phyloP scores from a whole-genome alignment of 1,139 yeast genomes.

The Yamadazyma diddensiae region DNA sequence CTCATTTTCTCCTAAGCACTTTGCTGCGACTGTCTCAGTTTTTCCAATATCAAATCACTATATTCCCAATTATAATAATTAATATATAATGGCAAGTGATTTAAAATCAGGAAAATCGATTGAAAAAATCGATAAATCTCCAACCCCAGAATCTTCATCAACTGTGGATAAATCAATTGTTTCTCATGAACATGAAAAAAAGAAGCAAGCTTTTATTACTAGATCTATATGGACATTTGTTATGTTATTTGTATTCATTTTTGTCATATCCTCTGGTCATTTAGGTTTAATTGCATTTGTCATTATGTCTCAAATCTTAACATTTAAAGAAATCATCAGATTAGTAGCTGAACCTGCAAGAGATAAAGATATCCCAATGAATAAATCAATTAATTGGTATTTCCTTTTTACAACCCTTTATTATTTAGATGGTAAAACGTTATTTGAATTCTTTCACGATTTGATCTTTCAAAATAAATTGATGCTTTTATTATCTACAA shows the following conservation, averaged over 20 bases:
- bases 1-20: too few relatives aligned
- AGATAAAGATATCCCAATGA: conserved; percentile 78
- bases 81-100: neutral
- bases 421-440: conserved; percentile 83
- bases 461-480: conserved; percentile 40
- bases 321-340: conserved; percentile 87
- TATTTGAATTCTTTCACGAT: conserved; percentile 59
- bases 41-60: conserved; percentile 7
- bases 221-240: conserved; percentile 95
- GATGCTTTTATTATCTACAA: conserved; percentile 46
- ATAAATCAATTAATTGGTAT: conserved; percentile 88
- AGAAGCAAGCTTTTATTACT: conserved; percentile 78
- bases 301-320: conserved; percentile 69
- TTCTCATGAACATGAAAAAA: conserved; percentile 50
- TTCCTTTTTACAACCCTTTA: conserved; percentile 76
- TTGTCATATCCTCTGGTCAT: conserved; percentile 82
- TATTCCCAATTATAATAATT: conserved; percentile 4
- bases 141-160: too few relatives aligned
- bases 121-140: neutral
- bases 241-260: conserved; percentile 76
- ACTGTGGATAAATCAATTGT: conserved; percentile 2
- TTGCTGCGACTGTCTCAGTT: neutral
- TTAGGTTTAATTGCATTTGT: conserved; percentile 73
- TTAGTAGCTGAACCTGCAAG: conserved; percentile 83
- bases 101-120: neutral